A percentile compares a stretch with the other conserved stretches of the same genome.
Conservation (phyloP, 2,329 filamentous ascomycete genomes). For the Alternaria solani region DNA sequence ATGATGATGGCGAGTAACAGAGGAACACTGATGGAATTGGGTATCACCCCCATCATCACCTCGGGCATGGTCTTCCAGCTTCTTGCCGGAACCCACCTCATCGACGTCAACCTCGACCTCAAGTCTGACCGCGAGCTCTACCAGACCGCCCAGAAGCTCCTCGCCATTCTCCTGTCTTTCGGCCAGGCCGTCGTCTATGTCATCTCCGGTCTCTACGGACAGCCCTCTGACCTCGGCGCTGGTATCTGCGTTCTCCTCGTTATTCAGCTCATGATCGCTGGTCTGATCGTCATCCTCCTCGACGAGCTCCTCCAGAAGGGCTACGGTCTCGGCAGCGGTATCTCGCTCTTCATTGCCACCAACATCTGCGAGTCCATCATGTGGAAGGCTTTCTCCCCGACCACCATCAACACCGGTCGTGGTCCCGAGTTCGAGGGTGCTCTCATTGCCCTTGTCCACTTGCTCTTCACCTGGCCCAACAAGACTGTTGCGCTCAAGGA, state of each 20-base stretch:
- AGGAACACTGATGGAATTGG: constrained; percentile 93
- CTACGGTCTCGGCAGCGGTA: constrained; percentile 97
- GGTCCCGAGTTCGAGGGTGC: constrained; percentile 99
- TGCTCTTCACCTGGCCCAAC: constrained; percentile 98
- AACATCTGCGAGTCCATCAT: constrained; percentile 99
- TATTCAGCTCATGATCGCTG: constrained; percentile 95
- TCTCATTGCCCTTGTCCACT: constrained; percentile 96
- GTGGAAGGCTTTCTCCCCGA: constrained; percentile 99
- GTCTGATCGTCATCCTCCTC: constrained; percentile 97
- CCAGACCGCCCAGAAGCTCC: constrained; percentile 96
- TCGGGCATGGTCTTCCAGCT: constrained; percentile 99
- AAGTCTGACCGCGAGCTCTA: constrained; percentile 99
- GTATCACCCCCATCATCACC: constrained; percentile 97
- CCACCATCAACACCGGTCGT: constrained; percentile 98
- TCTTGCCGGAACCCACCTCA: constrained; percentile 97
- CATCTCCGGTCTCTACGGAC: constrained; percentile 91
- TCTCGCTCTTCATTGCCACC: constrained; percentile 99
- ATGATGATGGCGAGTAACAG: constrained; percentile 99
- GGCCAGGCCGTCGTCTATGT: constrained; percentile 98
- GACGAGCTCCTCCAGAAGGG: constrained; percentile 99
- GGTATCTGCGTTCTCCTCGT: constrained; percentile 98
- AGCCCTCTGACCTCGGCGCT: constrained; percentile 93
- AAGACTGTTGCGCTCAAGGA: constrained; percentile 98
- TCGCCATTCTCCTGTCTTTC: constrained; percentile 94
- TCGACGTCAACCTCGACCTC: constrained; percentile 99